Evolutionary conservation across 1,139 yeast species (phyloP).

Genomic region (Zygoascus sp.): DNA sequence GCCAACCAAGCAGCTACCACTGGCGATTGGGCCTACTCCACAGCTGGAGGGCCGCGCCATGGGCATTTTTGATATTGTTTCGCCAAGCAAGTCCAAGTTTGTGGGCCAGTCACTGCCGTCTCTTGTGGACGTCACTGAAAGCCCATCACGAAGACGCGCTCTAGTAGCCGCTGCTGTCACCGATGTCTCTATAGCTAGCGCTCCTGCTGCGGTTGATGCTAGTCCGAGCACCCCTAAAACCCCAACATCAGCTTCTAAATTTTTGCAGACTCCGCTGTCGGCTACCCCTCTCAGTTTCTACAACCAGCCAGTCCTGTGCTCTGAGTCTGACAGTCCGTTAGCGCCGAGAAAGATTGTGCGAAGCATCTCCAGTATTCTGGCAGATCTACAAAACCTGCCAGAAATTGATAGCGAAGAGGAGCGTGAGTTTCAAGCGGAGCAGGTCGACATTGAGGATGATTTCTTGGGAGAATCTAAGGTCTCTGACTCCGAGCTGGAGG

Average conservation of each 20-base stretch:
- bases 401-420: constrained; percentile 17
- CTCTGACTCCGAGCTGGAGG: constrained; percentile 12
- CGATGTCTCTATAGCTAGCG: neutral
- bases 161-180: too few species aligned
- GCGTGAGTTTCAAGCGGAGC: constrained; percentile 12
- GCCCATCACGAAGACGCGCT: neutral
- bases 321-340: constrained; percentile 23
- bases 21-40: constrained; percentile 70
- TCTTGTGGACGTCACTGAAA: neutral
- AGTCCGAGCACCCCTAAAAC: constrained; percentile 1
- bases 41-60: constrained; percentile 66
- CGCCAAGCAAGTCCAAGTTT: constrained; percentile 31
- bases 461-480: constrained; percentile 17
- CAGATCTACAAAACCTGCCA: constrained; percentile 36
- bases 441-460: constrained; percentile 15
- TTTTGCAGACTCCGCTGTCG: constrained; percentile 17
- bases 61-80: constrained; percentile 57
- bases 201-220: neutral
- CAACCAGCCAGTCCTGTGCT: constrained; percentile 6
- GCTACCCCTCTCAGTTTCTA: constrained; percentile 31
- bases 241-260: constrained; percentile 7
- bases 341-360: constrained; percentile 29
- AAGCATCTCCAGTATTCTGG: constrained; percentile 39
- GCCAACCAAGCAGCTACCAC: constrained; percentile 15
- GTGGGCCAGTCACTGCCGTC: too few species aligned